phyloP scores from a whole-genome alignment of 805 yeast genomes.

The Priceomyces medius region DNA sequence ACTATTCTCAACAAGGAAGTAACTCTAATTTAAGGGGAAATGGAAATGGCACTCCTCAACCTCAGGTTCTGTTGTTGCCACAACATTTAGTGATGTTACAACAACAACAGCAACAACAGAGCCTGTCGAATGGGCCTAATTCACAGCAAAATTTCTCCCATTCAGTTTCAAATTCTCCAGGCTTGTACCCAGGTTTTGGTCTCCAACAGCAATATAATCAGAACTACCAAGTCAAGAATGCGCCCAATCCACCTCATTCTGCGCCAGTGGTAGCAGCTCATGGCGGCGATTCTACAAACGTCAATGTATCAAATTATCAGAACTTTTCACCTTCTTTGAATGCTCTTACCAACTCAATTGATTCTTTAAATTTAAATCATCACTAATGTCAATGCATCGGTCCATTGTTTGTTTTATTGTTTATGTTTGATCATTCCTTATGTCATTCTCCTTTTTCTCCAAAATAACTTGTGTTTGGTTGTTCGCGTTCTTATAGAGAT shows the following conservation, averaged over 20 bases:
- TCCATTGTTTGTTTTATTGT: background rate
- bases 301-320: constrained; percentile 9
- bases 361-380: constrained; percentile 32
- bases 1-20: constrained; percentile 7
- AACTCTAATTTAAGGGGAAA: constrained; percentile 11
- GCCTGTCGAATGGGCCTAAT: background rate
- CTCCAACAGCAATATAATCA: constrained; percentile 11
- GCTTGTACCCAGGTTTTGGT: constrained; percentile 18
- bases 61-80: constrained; percentile 14
- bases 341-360: constrained; percentile 31
- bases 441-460: background rate
- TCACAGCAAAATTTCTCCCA: constrained; percentile 16
- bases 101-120: constrained; percentile 15
- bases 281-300: constrained; percentile 10
- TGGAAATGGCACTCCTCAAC: constrained; percentile 18
- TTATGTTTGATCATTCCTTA: background rate
- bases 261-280: constrained; percentile 14
- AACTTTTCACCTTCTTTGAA: constrained; percentile 11
- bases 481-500: background rate
- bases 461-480: background rate
- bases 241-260: constrained; percentile 14
- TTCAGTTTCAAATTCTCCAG: constrained; percentile 22
- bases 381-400: constrained; percentile 5
- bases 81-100: constrained; percentile 24
- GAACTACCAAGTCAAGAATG: constrained; percentile 11